Percentiles rank a stretch among this genome's conserved stretches.
phyloP scores from a whole-genome alignment of 345 rosid species.

The Reutealis trisperma region DNA sequence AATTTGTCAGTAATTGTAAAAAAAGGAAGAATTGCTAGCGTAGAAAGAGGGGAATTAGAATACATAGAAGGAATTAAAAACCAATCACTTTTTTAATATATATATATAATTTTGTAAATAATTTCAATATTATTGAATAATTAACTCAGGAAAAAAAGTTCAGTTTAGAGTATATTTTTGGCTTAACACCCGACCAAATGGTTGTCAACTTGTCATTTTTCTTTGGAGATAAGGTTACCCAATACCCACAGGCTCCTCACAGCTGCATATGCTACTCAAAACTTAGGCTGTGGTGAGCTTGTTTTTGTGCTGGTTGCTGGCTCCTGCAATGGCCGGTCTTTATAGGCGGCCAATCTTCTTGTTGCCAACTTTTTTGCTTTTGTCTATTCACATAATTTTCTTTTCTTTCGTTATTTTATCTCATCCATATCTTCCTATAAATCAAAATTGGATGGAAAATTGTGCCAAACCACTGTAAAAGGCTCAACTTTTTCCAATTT shows the following conservation, averaged over 20 bases:
- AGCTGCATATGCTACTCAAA: constrained; percentile 12
- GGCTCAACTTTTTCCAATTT: too few species aligned
- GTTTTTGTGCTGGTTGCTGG: constrained; percentile 10
- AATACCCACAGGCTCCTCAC: constrained; percentile 2
- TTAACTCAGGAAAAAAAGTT: background rate
- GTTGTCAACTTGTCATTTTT: constrained; percentile 32
- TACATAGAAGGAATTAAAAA: background rate
- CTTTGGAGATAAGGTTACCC: constrained; percentile 27
- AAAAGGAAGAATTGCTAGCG: background rate
- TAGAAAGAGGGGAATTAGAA: background rate
- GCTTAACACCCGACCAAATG: constrained; percentile 31
- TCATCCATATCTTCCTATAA: background rate
- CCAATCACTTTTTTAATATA: too few species aligned
- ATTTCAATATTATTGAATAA: too few species aligned
- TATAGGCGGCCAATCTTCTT: constrained; percentile 11
- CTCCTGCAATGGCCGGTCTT: constrained; percentile 15
- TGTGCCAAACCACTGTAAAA: too few species aligned
- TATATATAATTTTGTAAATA: too few species aligned
- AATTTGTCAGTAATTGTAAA: too few species aligned
- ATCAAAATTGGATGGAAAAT: background rate
- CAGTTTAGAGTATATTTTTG: background rate
- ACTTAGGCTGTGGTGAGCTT: background rate
- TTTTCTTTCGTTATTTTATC: background rate
- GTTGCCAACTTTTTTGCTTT: background rate
- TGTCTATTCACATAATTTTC: background rate